Base-by-base conservation (phyloP, 75 land plant genomes). In the Pseudotsuga menziesii region DNA sequence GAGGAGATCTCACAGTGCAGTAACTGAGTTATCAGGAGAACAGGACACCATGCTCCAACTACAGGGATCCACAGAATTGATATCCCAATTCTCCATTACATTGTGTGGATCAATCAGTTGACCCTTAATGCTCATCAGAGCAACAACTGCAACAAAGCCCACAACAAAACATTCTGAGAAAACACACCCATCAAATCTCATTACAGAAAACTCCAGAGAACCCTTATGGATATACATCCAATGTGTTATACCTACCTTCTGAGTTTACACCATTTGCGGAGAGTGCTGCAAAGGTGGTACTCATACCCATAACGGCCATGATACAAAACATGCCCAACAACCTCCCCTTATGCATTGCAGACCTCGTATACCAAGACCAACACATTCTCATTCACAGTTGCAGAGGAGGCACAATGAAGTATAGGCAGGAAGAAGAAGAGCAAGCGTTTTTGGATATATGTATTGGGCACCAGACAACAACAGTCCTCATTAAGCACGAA, bases 11-110 rank as follows among this genome's bases (percentile, higher is more conserved):
- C 80, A 90, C 92, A 90, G 56, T 56, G 89, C 79, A 56, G 69
- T 79, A 13, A 90, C 92, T 19, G 56, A 75, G 60, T 80, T 78
- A 72, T 90, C 84, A 5, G 35, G 22, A n/a, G 85, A 81, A 78
- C 92, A 90, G 55, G 88, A 79, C 15, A 90, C 83, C 77, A 83
- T 88, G 60, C 78, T 84, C 88, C 91, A 90, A 52, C 83, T 85
- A 79, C 92, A 90, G 29, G 92, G 92, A 72, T 89, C 91, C n/a
- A 90, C 85, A n/a, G 91, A 80, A 74, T 75, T 90, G 27, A 48
- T 57, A 69, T 90, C 92, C 92, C 92, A 90, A 55, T 85, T 85
- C 36, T 80, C 86, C 77, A 90, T 59, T 13, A 81, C 88, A 77
- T 90, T 88, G 12, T 79, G 75, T 13, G 92, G 92, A 58, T 90